Percentiles rank a stretch among this genome's conserved stretches.
Evolutionary conservation across 345 rosid genomes (phyloP).

Genomic region (Salix udensis): DNA sequence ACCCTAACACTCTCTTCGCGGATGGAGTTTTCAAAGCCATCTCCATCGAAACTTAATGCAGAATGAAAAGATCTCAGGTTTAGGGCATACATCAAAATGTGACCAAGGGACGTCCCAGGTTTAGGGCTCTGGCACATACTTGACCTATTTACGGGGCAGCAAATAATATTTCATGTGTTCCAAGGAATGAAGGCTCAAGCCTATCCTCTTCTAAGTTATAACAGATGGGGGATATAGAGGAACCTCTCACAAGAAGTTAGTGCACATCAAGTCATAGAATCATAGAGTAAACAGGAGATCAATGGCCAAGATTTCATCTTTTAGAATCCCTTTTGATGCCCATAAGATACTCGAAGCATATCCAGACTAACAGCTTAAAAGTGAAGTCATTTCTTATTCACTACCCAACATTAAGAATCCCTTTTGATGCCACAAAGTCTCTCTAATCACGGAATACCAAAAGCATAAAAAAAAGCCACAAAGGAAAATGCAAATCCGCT

Average conservation of each 20-base stretch:
- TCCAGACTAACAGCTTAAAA: not conserved
- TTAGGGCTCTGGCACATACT: not conserved
- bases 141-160: not conserved
- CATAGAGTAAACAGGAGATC: not conserved
- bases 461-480: not conserved
- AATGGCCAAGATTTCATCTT: too few relatives aligned
- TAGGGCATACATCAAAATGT: too few relatives aligned
- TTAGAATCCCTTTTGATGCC: not conserved
- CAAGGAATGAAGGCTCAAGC: not conserved
- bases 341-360: not conserved
- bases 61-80: not conserved
- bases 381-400: not conserved
- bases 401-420: not conserved
- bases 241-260: not conserved
- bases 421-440: not conserved
- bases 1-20: not conserved
- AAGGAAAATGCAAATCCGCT: slow-evolving; percentile 7
- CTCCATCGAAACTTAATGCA: not conserved
- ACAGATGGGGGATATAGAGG: not conserved
- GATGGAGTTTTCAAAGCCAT: too few relatives aligned
- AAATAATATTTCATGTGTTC: too few relatives aligned
- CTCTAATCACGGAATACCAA: not conserved
- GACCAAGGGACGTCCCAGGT: not conserved
- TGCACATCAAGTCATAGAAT: not conserved
- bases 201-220: too few relatives aligned